Percentiles rank a stretch among this genome's conserved stretches.
Evolutionary conservation across 768 basidiomycete species (phyloP).

Genomic region (Russula abietina): DNA sequence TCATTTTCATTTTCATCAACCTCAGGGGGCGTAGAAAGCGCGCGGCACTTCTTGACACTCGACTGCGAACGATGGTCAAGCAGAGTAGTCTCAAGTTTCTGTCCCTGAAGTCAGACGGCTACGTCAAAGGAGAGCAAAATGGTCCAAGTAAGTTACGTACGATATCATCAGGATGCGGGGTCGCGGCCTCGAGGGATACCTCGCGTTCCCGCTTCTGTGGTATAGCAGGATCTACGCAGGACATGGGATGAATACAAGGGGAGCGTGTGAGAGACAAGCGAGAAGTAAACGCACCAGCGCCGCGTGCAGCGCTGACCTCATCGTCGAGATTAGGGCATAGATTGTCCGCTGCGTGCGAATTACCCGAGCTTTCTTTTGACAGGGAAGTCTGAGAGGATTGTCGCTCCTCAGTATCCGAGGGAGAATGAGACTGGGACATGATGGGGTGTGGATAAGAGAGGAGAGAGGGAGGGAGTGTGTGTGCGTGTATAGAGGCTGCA

Average conservation of each 20-base stretch:
- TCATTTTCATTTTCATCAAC: conserved; percentile 53
- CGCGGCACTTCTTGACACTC: conserved; percentile 73
- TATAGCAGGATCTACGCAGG: conserved; percentile 44
- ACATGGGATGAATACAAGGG: conserved; percentile 2
- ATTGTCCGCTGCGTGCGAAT: background rate
- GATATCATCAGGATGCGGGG: conserved; percentile 31
- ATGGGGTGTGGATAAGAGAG: background rate
- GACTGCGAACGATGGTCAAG: conserved; percentile 50
- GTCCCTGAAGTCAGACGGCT: background rate
- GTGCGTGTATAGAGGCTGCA: conserved; percentile 1
- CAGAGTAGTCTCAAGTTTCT: conserved; percentile 7
- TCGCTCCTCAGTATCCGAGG: conserved; percentile 1
- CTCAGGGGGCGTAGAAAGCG: conserved; percentile 43
- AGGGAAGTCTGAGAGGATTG: background rate
- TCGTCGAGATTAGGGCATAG: conserved; percentile 8
- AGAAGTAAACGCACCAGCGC: conserved; percentile 14
- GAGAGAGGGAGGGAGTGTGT: background rate
- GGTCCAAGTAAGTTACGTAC: conserved; percentile 29
- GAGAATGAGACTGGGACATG: conserved; percentile 16
- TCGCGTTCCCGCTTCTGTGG: conserved; percentile 65
- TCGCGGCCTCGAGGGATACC: conserved; percentile 63
- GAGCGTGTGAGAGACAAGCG: background rate
- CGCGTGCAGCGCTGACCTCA: conserved; percentile 21
- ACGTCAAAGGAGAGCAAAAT: background rate
- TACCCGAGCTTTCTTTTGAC: background rate